Evolutionary conservation across 208 protist species (phyloP).

Genomic region (Blechomonas ayalai): DNA sequence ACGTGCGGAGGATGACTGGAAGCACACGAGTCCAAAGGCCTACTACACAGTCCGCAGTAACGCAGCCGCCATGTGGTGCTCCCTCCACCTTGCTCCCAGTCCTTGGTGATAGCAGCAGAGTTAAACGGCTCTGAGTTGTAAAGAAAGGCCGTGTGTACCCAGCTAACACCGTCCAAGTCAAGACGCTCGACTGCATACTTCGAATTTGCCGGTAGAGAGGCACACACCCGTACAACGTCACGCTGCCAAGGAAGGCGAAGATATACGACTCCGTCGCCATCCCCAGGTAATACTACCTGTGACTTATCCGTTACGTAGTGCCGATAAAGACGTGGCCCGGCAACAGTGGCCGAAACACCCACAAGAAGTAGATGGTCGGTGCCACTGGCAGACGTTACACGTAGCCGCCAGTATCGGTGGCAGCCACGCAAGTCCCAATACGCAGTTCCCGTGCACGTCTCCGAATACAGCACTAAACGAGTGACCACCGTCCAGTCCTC

Average conservation of each 20-base stretch:
- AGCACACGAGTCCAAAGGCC: neutral
- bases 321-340: slow-evolving; percentile 5
- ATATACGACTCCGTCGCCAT: neutral
- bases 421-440: slow-evolving; percentile 15
- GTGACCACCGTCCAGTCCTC: slow-evolving; percentile 10
- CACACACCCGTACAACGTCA: slow-evolving; percentile 37
- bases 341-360: neutral
- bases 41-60: neutral
- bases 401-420: slow-evolving; percentile 43
- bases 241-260: neutral
- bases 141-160: slow-evolving; percentile 34
- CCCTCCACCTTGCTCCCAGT: slow-evolving; percentile 16
- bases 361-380: neutral
- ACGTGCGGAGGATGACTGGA: neutral
- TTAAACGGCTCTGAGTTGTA: slow-evolving; percentile 9
- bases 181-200: slow-evolving; percentile 65
- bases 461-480: neutral
- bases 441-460: too few species aligned
- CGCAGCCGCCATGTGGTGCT: slow-evolving; percentile 63
- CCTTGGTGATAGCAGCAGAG: slow-evolving; percentile 12
- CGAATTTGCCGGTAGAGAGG: slow-evolving; percentile 25
- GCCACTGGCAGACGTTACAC: slow-evolving; percentile 5
- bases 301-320: neutral
- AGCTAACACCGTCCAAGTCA: slow-evolving; percentile 49
- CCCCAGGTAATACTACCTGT: neutral